Base-by-base conservation (phyloP, 2,329 filamentous ascomycete species). In the Pseudogymnoascus sp. region DNA sequence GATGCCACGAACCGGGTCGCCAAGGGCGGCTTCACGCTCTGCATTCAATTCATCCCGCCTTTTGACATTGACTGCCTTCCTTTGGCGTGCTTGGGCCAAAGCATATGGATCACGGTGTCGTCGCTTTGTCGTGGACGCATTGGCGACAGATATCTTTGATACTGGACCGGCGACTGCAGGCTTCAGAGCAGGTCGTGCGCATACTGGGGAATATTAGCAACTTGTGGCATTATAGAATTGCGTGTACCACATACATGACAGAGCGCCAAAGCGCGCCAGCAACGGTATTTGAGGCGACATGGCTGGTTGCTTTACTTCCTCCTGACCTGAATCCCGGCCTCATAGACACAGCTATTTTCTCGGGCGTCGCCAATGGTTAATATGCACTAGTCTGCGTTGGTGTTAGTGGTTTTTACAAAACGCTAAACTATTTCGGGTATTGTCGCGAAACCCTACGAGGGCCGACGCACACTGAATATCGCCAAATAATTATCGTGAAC, bases 11-110 rank as follows among this genome's bases (percentile, higher is more conserved):
- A 99, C 80, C 0, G 92, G 90, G 74, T 95, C 84, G 60, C 93
- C 93, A 67, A 88, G 80, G 53, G 81, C 80, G 56, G 80, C 80
- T 64, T 84, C 80, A 64, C 90, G 85, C 72, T 86, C 79, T 67
- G 84, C 78, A 65, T 84, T 75, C 63, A 97, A 82, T 66, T 86
- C 85, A 66, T 84, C 80, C 70, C 88, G 91, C 61, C 91, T 86
- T 71, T 88, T 84, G 53, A 93, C 74, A 73, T 96, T 96, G 68
- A 89, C 90, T 10, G 88, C 85, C 76, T 93, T 96, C 66, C 91
- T 87, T 73, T 92, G 90, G 70, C 89, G 84, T 33, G 90, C 87
- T 75, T 95, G 91, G 2, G 88, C 88, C 76, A 89, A 84, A 65
- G 87, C 82, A 73, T 95, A 97, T 0, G 92, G 92, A 70, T 97